Conservation (phyloP, 2,329 filamentous ascomycete species). For the Boeremia exigua region DNA sequence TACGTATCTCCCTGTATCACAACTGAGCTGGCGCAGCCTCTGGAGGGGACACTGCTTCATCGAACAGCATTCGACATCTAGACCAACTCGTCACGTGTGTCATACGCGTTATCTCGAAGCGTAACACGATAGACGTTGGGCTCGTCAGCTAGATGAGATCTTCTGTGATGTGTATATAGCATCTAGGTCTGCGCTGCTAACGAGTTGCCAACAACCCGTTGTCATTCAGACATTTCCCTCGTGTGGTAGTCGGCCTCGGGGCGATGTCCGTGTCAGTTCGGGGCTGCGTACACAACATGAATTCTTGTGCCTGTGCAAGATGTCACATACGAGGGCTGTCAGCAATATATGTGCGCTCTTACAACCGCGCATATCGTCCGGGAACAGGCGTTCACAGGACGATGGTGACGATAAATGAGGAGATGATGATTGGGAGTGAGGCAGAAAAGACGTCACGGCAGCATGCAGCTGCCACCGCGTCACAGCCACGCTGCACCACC, state of each 20-base stretch:
- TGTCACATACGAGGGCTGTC: background rate
- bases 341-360: background rate
- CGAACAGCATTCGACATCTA: too few relatives aligned
- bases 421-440: constrained; percentile 6
- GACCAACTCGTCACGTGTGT: too few relatives aligned
- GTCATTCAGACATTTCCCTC: background rate
- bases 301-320: background rate
- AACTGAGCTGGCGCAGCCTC: too few relatives aligned
- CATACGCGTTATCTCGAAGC: too few relatives aligned
- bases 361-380: background rate
- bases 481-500: background rate
- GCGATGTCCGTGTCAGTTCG: background rate
- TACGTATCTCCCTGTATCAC: too few relatives aligned
- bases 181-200: too few relatives aligned
- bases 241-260: background rate
- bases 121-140: too few relatives aligned
- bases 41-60: too few relatives aligned
- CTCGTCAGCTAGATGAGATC: too few relatives aligned
- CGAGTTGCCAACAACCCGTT: background rate
- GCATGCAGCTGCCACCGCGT: background rate
- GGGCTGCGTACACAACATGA: background rate
- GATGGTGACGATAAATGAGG: background rate
- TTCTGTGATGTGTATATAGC: too few relatives aligned
- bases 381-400: background rate
- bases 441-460: constrained; percentile 1